Conservation (phyloP, 2,329 filamentous ascomycete genomes). For the Pseudogymnoascus sp. region DNA sequence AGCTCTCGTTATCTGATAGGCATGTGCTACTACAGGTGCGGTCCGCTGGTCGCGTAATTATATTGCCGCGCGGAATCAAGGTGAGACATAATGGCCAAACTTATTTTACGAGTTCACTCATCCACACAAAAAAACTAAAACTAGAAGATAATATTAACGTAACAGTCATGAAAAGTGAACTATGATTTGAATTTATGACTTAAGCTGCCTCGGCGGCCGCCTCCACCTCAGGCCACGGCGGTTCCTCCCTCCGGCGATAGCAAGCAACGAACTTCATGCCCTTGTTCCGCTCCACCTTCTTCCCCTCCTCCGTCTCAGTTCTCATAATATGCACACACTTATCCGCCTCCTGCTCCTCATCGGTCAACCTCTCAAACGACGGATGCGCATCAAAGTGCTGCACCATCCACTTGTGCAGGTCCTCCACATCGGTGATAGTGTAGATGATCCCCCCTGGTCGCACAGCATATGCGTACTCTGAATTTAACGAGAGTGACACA, state of each 20-base stretch:
- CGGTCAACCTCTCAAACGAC: conserved; percentile 67
- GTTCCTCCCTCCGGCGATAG: conserved; percentile 62
- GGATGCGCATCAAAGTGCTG: conserved; percentile 71
- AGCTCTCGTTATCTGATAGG: conserved; percentile 7
- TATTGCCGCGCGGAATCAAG: not conserved
- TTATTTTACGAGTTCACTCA: not conserved
- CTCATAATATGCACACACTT: conserved; percentile 67
- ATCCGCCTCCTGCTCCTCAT: conserved; percentile 60
- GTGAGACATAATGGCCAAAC: not conserved
- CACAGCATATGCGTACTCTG: conserved; percentile 87
- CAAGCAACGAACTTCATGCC: conserved; percentile 88
- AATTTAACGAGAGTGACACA: conserved; percentile 77
- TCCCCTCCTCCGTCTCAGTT: conserved; percentile 88
- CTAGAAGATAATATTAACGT: not conserved
- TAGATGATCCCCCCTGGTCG: conserved; percentile 80
- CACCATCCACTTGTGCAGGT: conserved; percentile 90
- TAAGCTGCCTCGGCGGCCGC: conserved; percentile 31
- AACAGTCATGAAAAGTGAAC: not conserved
- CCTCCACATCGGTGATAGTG: conserved; percentile 95
- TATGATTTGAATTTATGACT: not conserved
- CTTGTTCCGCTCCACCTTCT: conserved; percentile 87
- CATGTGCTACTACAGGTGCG: conserved; percentile 1
- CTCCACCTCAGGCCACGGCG: conserved; percentile 56
- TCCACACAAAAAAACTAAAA: not conserved
- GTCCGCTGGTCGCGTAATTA: conserved; percentile 6